Percentiles rank a stretch among this genome's conserved stretches.
phyloP scores from a whole-genome alignment of 2,329 filamentous ascomycete genomes.

The Alternaria triticimaculans region DNA sequence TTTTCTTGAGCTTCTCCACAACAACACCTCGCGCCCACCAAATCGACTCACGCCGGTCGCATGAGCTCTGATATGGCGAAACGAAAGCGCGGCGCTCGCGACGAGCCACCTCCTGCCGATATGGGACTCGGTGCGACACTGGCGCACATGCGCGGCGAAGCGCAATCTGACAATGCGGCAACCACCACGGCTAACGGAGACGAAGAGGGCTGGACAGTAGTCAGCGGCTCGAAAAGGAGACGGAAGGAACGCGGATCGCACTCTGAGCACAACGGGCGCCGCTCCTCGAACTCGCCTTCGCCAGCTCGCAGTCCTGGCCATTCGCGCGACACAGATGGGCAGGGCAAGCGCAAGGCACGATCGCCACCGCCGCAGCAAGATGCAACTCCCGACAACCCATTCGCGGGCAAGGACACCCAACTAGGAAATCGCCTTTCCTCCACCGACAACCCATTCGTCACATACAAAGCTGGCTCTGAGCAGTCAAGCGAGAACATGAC shows the following conservation, averaged over 20 bases:
- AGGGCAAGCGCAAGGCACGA: neutral
- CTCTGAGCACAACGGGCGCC: slow-evolving; percentile 4
- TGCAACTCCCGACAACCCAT: slow-evolving; percentile 21
- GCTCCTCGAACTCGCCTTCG: slow-evolving; percentile 6
- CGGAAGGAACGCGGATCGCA: slow-evolving; percentile 21
- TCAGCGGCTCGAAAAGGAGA: slow-evolving; percentile 33
- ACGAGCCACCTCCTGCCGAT: slow-evolving; percentile 25
- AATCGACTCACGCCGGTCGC: neutral
- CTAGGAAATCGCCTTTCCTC: slow-evolving; percentile 11
- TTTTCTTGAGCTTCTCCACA: slow-evolving; percentile 6
- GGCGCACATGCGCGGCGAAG: slow-evolving; percentile 32
- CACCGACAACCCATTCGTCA: slow-evolving; percentile 28
- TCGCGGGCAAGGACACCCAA: slow-evolving; percentile 18
- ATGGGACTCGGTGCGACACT: slow-evolving; percentile 40
- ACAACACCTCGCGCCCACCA: neutral
- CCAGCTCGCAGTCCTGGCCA: neutral
- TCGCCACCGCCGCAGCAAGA: slow-evolving; percentile 9
- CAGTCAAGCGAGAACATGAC: slow-evolving; percentile 10
- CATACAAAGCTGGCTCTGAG: slow-evolving; percentile 8
- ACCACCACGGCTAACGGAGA: slow-evolving; percentile 17
- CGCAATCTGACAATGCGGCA: slow-evolving; percentile 16
- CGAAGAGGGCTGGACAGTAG: slow-evolving; percentile 40
- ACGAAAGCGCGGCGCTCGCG: slow-evolving; percentile 35
- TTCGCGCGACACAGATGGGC: neutral
- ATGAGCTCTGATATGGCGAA: slow-evolving; percentile 35